phyloP scores from a whole-genome alignment of 2,329 filamentous ascomycete species.

The Aspergillus ibericus region DNA sequence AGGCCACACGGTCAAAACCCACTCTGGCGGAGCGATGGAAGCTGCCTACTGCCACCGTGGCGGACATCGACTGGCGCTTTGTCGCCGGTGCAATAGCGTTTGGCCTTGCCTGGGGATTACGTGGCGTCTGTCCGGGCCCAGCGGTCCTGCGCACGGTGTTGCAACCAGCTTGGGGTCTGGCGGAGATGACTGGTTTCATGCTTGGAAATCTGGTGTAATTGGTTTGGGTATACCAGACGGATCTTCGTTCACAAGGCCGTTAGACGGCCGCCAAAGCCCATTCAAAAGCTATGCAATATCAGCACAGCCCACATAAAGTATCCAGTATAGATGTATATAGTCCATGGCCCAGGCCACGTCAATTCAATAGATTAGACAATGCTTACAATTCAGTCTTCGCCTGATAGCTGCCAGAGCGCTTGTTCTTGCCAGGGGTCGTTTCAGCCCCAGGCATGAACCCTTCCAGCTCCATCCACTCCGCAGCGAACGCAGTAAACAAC shows the following conservation, averaged over 20 bases:
- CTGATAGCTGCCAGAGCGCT: conserved; percentile 14
- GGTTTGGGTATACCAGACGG: too few species aligned
- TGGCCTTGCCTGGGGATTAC: conserved; percentile 54
- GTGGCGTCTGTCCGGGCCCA: conserved; percentile 54
- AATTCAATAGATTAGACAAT: conserved; percentile 17
- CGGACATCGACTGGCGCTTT: conserved; percentile 52
- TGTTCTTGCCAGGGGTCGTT: neutral
- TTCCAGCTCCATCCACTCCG: conserved; percentile 89
- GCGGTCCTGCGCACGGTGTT: conserved; percentile 48
- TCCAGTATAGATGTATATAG: neutral
- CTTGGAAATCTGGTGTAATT: conserved; percentile 39
- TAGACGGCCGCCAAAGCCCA: neutral
- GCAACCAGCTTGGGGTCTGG: conserved; percentile 50
- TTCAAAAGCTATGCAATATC: conserved; percentile 21
- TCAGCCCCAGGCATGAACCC: conserved; percentile 44
- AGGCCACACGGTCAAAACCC: conserved; percentile 32
- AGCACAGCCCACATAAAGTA: conserved; percentile 11
- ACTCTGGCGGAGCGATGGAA: conserved; percentile 44
- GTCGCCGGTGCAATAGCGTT: conserved; percentile 50
- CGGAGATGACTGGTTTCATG: conserved; percentile 51
- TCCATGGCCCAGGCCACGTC: conserved; percentile 1
- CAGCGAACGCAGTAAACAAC: conserved; percentile 78
- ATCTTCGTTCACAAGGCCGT: neutral
- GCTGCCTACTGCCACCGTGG: conserved; percentile 47
- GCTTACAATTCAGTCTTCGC: conserved; percentile 46